Conservation (phyloP, 768 basidiomycete genomes). For the Boletus rubescentipes region DNA sequence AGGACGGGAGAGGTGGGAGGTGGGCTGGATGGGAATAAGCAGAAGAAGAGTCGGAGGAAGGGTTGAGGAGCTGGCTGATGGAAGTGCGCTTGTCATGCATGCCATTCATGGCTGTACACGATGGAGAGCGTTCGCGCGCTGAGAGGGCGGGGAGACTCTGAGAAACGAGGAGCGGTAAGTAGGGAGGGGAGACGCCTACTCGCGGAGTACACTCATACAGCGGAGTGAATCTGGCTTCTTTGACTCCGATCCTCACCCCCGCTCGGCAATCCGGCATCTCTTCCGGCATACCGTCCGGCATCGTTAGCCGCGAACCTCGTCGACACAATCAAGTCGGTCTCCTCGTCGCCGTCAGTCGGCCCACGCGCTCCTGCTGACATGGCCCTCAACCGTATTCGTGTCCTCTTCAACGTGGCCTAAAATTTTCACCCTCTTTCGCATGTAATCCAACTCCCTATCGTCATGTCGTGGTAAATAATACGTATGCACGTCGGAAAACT, state of each 20-base stretch:
- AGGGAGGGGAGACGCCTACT: conserved; percentile 32
- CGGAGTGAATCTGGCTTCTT: conserved; percentile 29
- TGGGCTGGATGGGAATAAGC: conserved; percentile 31
- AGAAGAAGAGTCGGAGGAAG: conserved; percentile 39
- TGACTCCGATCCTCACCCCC: conserved; percentile 27
- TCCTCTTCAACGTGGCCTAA: not conserved
- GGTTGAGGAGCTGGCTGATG: conserved; percentile 50
- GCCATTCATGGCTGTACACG: conserved; percentile 36
- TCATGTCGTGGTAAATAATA: conserved; percentile 15
- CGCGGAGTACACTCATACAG: conserved; percentile 30
- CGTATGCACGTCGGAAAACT: conserved; percentile 5
- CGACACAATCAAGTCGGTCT: not conserved
- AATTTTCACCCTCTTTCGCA: not conserved
- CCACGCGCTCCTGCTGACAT: no score
- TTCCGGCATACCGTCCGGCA: conserved; percentile 21
- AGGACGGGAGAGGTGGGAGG: conserved; percentile 25
- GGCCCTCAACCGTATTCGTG: no score
- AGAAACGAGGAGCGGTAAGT: conserved; percentile 21
- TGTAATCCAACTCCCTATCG: not conserved
- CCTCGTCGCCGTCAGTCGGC: not conserved
- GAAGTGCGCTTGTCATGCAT: conserved; percentile 52
- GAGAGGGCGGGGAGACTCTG: conserved; percentile 4
- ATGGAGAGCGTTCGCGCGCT: conserved; percentile 12
- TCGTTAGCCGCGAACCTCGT: conserved; percentile 31
- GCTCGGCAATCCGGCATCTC: conserved; percentile 24